Conservation (phyloP, 129 eudicot species). For the Chrysanthemum lavandulifolium region DNA sequence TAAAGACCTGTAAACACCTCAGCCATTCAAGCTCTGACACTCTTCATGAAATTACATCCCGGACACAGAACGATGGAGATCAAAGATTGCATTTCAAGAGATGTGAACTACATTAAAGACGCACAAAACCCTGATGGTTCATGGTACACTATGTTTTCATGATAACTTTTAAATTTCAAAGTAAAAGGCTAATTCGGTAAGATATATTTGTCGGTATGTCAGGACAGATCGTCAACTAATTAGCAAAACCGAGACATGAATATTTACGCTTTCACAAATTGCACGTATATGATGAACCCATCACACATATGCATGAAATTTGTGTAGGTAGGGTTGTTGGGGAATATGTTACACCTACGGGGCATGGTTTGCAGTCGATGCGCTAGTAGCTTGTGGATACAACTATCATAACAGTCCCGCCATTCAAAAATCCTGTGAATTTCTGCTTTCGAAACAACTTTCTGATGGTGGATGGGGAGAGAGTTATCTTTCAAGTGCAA, state of each 20-base stretch:
- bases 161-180: no score
- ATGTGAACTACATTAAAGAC: no score
- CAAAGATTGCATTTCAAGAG: no score
- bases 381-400: conserved; percentile 51
- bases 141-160: no score
- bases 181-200: no score
- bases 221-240: not conserved
- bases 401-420: conserved; percentile 37
- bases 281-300: no score
- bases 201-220: no score
- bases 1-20: not conserved
- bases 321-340: conserved; percentile 69
- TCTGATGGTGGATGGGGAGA: conserved; percentile 89
- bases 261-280: no score
- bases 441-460: conserved; percentile 58
- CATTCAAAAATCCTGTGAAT: conserved; percentile 51
- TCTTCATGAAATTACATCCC: conserved; percentile 57
- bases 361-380: conserved; percentile 60
- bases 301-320: not conserved
- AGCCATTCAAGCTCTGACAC: conserved; percentile 45
- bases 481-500: conserved; percentile 59
- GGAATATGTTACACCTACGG: conserved; percentile 74
- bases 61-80: conserved; percentile 13
- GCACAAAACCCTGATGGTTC: no score
- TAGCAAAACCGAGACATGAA: not conserved